These are phyloP conservation scores for Penicillium desertorum DNA, from an alignment of 495 filamentous ascomycete species.

Conservation along the genomic window DNA sequence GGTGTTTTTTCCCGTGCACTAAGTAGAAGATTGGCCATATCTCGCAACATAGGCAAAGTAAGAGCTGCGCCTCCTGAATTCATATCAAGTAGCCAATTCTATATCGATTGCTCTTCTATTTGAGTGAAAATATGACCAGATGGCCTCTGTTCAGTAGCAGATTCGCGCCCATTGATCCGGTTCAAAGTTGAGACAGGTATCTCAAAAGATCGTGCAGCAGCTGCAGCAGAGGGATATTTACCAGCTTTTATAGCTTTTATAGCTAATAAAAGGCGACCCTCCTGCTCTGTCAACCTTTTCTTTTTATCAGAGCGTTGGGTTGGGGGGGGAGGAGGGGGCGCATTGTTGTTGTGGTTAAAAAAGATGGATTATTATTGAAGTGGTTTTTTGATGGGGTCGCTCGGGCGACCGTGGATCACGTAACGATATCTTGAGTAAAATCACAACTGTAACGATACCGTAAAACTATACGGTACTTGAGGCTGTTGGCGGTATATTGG, in stretches of 20 bases:
- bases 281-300: too few relatives aligned
- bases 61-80: slow-evolving; percentile 9
- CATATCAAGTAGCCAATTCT: slow-evolving; percentile 15
- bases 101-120: slow-evolving; percentile 14
- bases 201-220: slow-evolving; percentile 11
- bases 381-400: too few relatives aligned
- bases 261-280: too few relatives aligned
- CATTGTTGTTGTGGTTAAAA: too few relatives aligned
- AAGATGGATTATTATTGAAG: too few relatives aligned
- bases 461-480: too few relatives aligned
- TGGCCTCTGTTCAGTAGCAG: not conserved
- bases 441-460: too few relatives aligned
- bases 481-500: too few relatives aligned
- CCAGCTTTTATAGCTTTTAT: slow-evolving; percentile 12
- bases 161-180: slow-evolving; percentile 1
- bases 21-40: slow-evolving; percentile 4
- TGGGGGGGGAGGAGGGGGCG: too few relatives aligned
- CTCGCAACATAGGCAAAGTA: not conserved
- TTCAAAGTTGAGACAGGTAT: slow-evolving; percentile 8
- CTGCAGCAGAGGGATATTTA: slow-evolving; percentile 1
- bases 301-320: too few relatives aligned
- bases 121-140: slow-evolving; percentile 10
- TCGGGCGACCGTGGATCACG: too few relatives aligned
- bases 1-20: not conserved
- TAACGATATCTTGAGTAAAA: too few relatives aligned